Evolutionary conservation across 1,284 basidiomycete species (phyloP).

Genomic region (Tylopilus sp.): DNA sequence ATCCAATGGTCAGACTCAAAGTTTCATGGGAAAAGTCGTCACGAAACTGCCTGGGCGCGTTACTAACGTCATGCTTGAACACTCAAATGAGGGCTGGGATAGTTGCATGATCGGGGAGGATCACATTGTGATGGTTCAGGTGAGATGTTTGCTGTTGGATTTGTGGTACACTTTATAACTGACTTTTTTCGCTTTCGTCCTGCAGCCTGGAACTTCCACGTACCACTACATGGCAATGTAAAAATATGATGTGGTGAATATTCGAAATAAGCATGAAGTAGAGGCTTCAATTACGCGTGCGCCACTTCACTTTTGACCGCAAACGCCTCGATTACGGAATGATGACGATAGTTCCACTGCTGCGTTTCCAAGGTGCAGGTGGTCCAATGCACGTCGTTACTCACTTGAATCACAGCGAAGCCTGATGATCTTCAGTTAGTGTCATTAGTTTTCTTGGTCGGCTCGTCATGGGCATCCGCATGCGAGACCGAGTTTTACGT

Average conservation of each 20-base stretch:
- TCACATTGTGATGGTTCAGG: conserved; percentile 30
- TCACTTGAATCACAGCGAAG: neutral
- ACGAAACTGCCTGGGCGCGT: conserved; percentile 32
- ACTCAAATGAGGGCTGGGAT: conserved; percentile 23
- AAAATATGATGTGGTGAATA: neutral
- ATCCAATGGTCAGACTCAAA: conserved; percentile 4
- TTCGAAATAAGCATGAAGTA: conserved; percentile 14
- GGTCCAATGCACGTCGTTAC: neutral
- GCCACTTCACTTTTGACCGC: neutral
- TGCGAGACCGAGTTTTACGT: neutral
- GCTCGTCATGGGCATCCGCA: no score
- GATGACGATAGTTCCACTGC: neutral
- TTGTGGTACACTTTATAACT: neutral
- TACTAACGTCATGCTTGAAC: conserved; percentile 10
- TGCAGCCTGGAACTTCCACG: conserved; percentile 12
- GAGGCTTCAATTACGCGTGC: conserved; percentile 29
- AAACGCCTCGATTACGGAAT: neutral
- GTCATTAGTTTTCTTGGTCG: neutral
- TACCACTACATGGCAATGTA: conserved; percentile 32
- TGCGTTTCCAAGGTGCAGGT: neutral
- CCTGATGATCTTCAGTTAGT: neutral
- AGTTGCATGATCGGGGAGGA: conserved; percentile 33
- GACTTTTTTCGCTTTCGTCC: neutral
- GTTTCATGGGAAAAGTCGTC: conserved; percentile 17
- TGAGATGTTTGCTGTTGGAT: conserved; percentile 1